Conservation (phyloP, 139 green algal genomes). For the Pseudopediastrum boryanum region DNA sequence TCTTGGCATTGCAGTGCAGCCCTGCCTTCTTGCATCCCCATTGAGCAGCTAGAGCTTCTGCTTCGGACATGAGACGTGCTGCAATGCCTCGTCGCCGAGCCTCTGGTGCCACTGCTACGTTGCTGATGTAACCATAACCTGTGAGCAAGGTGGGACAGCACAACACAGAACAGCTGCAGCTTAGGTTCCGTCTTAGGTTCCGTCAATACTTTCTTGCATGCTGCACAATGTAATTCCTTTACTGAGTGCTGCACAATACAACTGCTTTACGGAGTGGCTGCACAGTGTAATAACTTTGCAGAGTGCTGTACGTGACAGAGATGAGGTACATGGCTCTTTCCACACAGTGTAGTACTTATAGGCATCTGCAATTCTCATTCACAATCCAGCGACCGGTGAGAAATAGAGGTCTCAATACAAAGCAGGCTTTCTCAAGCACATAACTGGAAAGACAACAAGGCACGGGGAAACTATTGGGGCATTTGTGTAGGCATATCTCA, state of each 20-base stretch:
- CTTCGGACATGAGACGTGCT: slow-evolving; percentile 25
- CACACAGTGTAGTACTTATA: too few relatives aligned
- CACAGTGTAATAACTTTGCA: neutral
- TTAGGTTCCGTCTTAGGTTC: neutral
- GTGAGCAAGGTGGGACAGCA: neutral
- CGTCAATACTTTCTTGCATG: neutral
- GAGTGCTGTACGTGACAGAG: neutral
- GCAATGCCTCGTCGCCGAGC: slow-evolving; percentile 39
- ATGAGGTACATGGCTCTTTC: neutral
- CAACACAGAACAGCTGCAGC: neutral
- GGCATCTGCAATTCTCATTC: too few relatives aligned
- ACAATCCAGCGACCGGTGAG: too few relatives aligned
- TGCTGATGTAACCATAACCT: slow-evolving; percentile 50
- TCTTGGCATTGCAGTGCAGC: slow-evolving; percentile 31
- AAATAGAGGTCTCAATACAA: too few relatives aligned
- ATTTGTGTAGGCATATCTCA: too few relatives aligned
- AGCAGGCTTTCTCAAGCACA: too few relatives aligned
- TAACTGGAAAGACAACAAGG: too few relatives aligned
- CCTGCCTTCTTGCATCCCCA: slow-evolving; percentile 16
- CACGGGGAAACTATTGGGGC: too few relatives aligned
- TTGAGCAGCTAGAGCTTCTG: slow-evolving; percentile 19
- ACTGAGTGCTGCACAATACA: neutral
- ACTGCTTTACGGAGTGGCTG: neutral
- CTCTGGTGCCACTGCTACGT: slow-evolving; percentile 37
- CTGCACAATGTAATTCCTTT: neutral